These are phyloP conservation scores for Colletotrichum brevisporum DNA, from an alignment of 2,329 filamentous ascomycete genomes.

Conservation along the genomic window DNA sequence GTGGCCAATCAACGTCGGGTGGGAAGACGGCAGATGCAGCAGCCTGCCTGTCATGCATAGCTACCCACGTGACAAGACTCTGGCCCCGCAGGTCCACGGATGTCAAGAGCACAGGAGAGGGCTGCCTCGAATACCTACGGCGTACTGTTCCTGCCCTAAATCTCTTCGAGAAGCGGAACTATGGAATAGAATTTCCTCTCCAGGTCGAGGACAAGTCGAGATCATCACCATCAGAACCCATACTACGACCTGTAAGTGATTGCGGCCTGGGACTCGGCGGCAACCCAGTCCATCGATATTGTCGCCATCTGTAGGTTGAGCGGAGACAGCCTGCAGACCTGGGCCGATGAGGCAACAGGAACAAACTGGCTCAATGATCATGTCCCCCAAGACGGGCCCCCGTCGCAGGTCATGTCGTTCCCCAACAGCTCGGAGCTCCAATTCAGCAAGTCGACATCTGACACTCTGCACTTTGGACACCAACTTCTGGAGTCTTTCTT, in stretches of 20 bases:
- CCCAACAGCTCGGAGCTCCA: slow-evolving; percentile 19
- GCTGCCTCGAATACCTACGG: too few relatives aligned
- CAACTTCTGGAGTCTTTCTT: slow-evolving; percentile 10
- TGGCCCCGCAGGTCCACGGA: too few relatives aligned
- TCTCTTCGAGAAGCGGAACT: neutral
- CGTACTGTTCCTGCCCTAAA: too few relatives aligned
- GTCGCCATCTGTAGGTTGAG: slow-evolving; percentile 25
- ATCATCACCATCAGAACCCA: neutral
- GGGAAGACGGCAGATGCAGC: too few relatives aligned
- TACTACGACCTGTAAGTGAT: slow-evolving; percentile 15
- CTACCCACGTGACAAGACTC: too few relatives aligned
- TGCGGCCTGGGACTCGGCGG: neutral
- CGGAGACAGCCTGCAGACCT: slow-evolving; percentile 23
- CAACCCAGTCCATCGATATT: neutral
- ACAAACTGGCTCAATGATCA: slow-evolving; percentile 11
- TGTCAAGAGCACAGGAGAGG: too few relatives aligned
- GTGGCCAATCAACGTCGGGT: too few relatives aligned
- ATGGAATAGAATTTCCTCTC: neutral
- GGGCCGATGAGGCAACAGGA: slow-evolving; percentile 9
- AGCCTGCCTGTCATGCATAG: too few relatives aligned
- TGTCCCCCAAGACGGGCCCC: slow-evolving; percentile 1
- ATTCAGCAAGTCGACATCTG: slow-evolving; percentile 29
- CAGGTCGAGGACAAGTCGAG: neutral
- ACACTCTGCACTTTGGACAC: slow-evolving; percentile 1
- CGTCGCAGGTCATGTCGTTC: slow-evolving; percentile 4